phyloP scores from a whole-genome alignment of 805 yeast genomes.

The Ogataea paraovalis region DNA sequence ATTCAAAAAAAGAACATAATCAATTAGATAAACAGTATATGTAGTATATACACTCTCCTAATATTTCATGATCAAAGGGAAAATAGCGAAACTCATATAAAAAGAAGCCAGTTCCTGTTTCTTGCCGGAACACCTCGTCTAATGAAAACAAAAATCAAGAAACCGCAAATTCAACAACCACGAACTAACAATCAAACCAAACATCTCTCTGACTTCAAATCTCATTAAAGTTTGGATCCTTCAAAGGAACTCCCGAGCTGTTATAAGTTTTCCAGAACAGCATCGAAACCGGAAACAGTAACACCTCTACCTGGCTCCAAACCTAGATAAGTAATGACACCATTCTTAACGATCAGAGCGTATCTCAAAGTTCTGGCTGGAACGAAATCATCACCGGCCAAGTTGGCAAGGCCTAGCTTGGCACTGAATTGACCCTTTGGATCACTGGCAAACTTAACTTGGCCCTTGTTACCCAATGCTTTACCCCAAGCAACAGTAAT shows the following conservation, averaged over 20 bases:
- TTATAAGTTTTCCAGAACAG: slow-evolving; percentile 29
- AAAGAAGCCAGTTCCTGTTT: too few species aligned
- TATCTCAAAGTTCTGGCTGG: slow-evolving; percentile 66
- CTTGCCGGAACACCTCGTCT: too few species aligned
- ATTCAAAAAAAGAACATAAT: too few species aligned
- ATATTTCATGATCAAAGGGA: too few species aligned
- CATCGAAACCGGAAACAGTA: slow-evolving; percentile 42
- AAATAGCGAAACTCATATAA: too few species aligned
- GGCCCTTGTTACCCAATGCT: slow-evolving; percentile 37
- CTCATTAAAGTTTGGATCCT: neutral
- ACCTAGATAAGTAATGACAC: slow-evolving; percentile 33
- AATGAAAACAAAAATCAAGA: neutral
- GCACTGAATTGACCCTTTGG: slow-evolving; percentile 57
- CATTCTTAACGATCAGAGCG: slow-evolving; percentile 59
- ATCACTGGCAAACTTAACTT: slow-evolving; percentile 57
- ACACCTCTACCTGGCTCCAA: slow-evolving; percentile 42
- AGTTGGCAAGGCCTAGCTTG: slow-evolving; percentile 54
- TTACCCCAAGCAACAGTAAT: slow-evolving; percentile 44
- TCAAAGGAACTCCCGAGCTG: neutral
- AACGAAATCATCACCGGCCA: slow-evolving; percentile 49
- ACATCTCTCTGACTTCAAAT: neutral
- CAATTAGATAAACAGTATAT: too few species aligned
- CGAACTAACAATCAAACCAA: too few species aligned
- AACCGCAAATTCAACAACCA: neutral
- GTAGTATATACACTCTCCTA: too few species aligned